Conservation (phyloP, 1,284 basidiomycete genomes). For the Heterobasidion irregulare region DNA sequence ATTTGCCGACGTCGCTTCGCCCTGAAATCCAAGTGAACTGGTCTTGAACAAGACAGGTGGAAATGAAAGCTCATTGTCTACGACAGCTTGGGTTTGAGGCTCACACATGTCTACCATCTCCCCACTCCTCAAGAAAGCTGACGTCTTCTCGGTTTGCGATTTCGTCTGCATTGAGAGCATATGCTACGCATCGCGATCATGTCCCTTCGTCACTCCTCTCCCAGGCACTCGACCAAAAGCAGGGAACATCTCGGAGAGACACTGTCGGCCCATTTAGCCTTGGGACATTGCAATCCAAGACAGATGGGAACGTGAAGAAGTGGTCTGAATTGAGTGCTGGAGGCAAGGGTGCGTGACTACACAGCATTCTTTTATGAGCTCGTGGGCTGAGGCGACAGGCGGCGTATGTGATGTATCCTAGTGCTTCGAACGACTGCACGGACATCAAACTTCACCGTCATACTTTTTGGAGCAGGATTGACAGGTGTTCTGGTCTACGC, state of each 20-base stretch:
- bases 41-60: neutral
- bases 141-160: neutral
- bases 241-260: constrained; percentile 36
- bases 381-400: neutral
- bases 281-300: constrained; percentile 54
- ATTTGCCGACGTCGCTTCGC: neutral
- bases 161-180: constrained; percentile 15
- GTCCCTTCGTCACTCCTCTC: constrained; percentile 46
- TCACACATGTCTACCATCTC: neutral
- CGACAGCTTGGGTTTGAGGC: neutral
- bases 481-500: constrained; percentile 81
- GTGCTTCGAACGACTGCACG: constrained; percentile 75
- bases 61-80: neutral
- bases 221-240: constrained; percentile 58
- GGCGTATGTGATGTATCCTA: constrained; percentile 17
- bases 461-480: constrained; percentile 75
- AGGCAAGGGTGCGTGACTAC: constrained; percentile 67
- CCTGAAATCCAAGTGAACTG: neutral
- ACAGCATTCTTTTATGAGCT: neutral
- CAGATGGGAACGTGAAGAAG: constrained; percentile 51
- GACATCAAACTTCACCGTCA: constrained; percentile 78
- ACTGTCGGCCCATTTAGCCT: constrained; percentile 78
- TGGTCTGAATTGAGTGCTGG: constrained; percentile 79
- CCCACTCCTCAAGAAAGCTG: neutral
- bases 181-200: constrained; percentile 41